Conservation (phyloP, 2,329 filamentous ascomycete genomes). For the Fusarium mundagurra region DNA sequence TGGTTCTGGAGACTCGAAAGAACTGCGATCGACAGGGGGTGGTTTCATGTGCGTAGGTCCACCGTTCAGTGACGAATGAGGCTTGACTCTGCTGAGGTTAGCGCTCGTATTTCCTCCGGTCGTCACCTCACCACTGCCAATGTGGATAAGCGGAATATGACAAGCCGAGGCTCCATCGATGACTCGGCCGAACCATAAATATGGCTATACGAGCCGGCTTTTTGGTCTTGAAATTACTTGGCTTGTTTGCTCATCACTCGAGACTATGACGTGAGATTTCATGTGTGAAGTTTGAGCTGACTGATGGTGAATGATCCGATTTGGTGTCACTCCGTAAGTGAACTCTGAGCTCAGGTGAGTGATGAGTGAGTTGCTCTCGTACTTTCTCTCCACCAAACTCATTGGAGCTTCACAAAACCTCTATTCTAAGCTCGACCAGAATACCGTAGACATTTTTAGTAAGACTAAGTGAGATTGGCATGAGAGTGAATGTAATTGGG, state of each 20-base stretch:
- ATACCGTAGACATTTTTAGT: fast-evolving
- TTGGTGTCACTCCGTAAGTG: fast-evolving
- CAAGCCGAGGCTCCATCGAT: conserved; percentile 7
- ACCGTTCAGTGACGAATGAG: background rate
- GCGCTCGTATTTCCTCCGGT: conserved; percentile 8
- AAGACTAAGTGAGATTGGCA: fast-evolving
- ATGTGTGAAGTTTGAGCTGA: background rate
- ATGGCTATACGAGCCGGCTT: background rate
- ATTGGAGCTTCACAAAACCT: background rate
- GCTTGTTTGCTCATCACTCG: background rate
- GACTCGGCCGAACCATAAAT: conserved; percentile 6
- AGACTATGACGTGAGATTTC: background rate
- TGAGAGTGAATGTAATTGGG: fast-evolving
- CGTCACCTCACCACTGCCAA: background rate
- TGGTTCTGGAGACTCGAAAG: background rate
- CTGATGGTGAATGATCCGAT: background rate
- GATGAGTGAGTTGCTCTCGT: background rate
- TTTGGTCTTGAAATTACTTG: background rate
- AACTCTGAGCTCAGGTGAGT: background rate
- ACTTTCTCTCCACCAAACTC: too few species aligned
- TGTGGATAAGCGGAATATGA: background rate
- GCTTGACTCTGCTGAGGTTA: background rate
- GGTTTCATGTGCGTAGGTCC: conserved; percentile 19
- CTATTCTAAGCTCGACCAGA: fast-evolving
- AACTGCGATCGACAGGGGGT: conserved; percentile 19